Base-by-base conservation (phyloP, 805 yeast genomes). In the Lipomyces lipofer region DNA sequence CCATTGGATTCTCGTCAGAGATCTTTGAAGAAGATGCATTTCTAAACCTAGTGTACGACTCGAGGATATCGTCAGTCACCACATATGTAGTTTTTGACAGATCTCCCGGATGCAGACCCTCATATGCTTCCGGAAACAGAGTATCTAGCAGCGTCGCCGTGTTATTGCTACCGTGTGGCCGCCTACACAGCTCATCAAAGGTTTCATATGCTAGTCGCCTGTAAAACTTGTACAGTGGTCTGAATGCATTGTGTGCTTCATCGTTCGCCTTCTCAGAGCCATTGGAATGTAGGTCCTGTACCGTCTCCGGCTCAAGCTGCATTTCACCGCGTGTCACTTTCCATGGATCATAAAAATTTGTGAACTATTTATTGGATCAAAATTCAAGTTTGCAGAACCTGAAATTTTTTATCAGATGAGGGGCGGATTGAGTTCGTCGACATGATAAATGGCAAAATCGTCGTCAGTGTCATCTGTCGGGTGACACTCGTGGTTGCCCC, bases 201-300 rank as follows among this genome's bases (percentile, higher is more conserved):
- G 19, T 33, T 19, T 33, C 51, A 21, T 46, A 36, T 15, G 54
- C 30, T 38, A 58, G 27, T 17, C 38, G 53, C 29, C 57, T 36
- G 36, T 58, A 58, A 21, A 43, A 44, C 38, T 54, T 58, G 35
- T 56, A 58, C 46, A 58, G 43, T 29, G 59, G 59, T 35, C 30
- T 43, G 47, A 58, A 58, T 12, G 52, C 56, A 22, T 57, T 56
- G 40, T 19, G n/a, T n/a, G n/a, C n/a, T n/a, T n/a, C n/a, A n/a
- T n/a, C n/a, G n/a, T n/a, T n/a, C n/a, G n/a, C n/a, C n/a, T n/a
- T n/a, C n/a, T n/a, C n/a, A n/a, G n/a, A n/a, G n/a, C n/a, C n/a
- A n/a, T n/a, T n/a, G n/a, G n/a, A n/a, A n/a, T n/a, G n/a, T n/a
- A n/a, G n/a, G n/a, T n/a, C n/a, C n/a, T n/a, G n/a, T n/a, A n/a